phyloP scores from a whole-genome alignment of 2,329 filamentous ascomycete genomes.

The Phialocephala subalpina region DNA sequence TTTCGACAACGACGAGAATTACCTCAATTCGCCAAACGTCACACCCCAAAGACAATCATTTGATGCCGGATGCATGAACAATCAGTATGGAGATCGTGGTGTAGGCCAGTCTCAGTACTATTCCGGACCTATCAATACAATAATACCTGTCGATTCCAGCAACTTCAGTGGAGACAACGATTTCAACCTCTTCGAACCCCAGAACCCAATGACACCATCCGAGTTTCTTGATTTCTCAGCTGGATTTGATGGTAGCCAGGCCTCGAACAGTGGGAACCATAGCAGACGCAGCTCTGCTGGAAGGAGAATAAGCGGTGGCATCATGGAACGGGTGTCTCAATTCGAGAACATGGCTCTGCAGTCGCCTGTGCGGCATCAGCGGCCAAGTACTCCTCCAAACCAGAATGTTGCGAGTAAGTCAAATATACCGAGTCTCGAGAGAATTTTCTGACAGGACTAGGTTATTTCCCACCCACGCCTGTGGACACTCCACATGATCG shows the following conservation, averaged over 20 bases:
- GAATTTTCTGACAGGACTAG: slow-evolving; percentile 49
- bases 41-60: slow-evolving; percentile 64
- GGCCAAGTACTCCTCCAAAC: slow-evolving; percentile 68
- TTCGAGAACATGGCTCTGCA: slow-evolving; percentile 62
- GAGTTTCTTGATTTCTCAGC: slow-evolving; percentile 44
- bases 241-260: slow-evolving; percentile 35
- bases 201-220: slow-evolving; percentile 39
- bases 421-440: not conserved
- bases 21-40: slow-evolving; percentile 62
- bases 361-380: slow-evolving; percentile 41
- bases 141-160: slow-evolving; percentile 46
- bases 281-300: slow-evolving; percentile 42
- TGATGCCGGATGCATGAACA: slow-evolving; percentile 51
- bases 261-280: slow-evolving; percentile 33
- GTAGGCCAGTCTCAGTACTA: slow-evolving; percentile 37
- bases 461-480: slow-evolving; percentile 72
- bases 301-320: slow-evolving; percentile 67
- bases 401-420: slow-evolving; percentile 67
- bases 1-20: slow-evolving; percentile 57
- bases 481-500: slow-evolving; percentile 67
- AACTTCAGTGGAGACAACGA: slow-evolving; percentile 40
- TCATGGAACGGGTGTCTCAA: slow-evolving; percentile 66
- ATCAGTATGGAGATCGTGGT: slow-evolving; percentile 40
- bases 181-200: slow-evolving; percentile 41
- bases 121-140: slow-evolving; percentile 55